Evolutionary conservation across 2,329 filamentous ascomycete genomes (phyloP).

Genomic region (Pseudocercospora macadamiae): DNA sequence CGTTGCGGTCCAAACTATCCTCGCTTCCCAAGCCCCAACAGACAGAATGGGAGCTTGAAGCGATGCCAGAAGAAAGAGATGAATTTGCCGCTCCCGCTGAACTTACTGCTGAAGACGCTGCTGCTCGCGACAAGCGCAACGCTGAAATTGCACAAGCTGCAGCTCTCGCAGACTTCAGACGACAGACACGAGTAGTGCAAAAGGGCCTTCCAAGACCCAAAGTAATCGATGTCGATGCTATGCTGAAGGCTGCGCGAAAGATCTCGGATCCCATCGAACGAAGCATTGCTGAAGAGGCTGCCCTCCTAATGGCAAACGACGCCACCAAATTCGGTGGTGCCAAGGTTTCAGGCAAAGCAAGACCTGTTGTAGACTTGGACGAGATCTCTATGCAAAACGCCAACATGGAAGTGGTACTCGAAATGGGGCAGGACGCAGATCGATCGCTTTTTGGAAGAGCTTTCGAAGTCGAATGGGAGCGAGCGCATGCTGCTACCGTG

Average conservation of each 20-base stretch:
- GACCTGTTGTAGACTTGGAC: conserved; percentile 64
- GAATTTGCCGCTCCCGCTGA: conserved; percentile 58
- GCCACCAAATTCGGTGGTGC: conserved; percentile 72
- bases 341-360: conserved; percentile 65
- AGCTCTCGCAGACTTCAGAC: conserved; percentile 71
- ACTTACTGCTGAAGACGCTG: conserved; percentile 66
- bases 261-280: conserved; percentile 66
- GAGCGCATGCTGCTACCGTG: conserved; percentile 50
- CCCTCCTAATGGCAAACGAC: conserved; percentile 79
- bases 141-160: conserved; percentile 64
- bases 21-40: conserved; percentile 91
- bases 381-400: conserved; percentile 76
- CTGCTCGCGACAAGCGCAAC: conserved; percentile 74
- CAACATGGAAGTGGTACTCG: conserved; percentile 73
- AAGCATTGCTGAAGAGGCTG: conserved; percentile 75
- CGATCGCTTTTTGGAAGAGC: conserved; percentile 51
- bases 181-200: conserved; percentile 91
- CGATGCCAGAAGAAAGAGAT: conserved; percentile 75
- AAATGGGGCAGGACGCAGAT: conserved; percentile 57
- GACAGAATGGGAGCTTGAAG: conserved; percentile 88
- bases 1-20: conserved; percentile 73
- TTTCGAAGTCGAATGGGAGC: conserved; percentile 49
- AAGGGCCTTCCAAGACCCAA: conserved; percentile 76
- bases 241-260: conserved; percentile 66
- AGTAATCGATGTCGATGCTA: conserved; percentile 68